Conservation (phyloP, 192 early-diverging fungal genomes). For the Fimicolochytrium jonesii region DNA sequence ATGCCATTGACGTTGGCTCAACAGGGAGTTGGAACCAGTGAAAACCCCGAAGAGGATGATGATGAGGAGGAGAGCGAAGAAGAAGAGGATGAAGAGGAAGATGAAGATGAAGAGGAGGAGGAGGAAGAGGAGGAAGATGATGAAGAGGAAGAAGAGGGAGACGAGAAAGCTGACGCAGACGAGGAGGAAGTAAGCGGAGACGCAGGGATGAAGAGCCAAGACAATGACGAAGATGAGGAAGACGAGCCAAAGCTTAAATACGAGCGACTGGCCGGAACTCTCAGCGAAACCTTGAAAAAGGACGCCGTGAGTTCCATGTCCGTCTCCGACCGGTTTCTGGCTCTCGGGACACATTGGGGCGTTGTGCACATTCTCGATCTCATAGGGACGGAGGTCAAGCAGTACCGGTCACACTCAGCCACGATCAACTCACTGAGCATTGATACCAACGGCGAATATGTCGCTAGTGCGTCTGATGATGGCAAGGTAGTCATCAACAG, state of each 20-base stretch:
- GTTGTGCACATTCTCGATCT: constrained; percentile 85
- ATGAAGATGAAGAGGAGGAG: constrained; percentile 6
- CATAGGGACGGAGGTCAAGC: constrained; percentile 84
- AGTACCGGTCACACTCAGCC: constrained; percentile 76
- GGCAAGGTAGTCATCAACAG: constrained; percentile 84
- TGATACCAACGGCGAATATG: constrained; percentile 78
- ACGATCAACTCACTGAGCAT: constrained; percentile 86
- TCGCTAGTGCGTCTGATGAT: constrained; percentile 90
- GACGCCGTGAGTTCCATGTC: constrained; percentile 79
- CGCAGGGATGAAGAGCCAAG: constrained; percentile 43
- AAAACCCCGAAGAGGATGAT: neutral
- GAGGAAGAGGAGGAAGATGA: constrained; percentile 15
- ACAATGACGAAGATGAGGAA: constrained; percentile 63
- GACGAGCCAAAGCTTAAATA: constrained; percentile 92
- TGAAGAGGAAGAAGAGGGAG: constrained; percentile 44
- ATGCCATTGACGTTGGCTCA: too few species aligned
- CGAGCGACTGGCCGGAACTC: constrained; percentile 71
- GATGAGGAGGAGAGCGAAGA: neutral
- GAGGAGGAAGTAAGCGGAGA: constrained; percentile 43
- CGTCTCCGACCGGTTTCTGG: constrained; percentile 81
- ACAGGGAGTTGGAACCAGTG: too few species aligned
- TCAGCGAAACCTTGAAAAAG: constrained; percentile 74
- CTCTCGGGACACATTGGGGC: constrained; percentile 89
- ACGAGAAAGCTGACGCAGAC: constrained; percentile 55
- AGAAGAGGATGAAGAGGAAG: neutral